Evolutionary conservation across 139 green algal genomes (phyloP).

Genomic region (Penium margaritaceum): DNA sequence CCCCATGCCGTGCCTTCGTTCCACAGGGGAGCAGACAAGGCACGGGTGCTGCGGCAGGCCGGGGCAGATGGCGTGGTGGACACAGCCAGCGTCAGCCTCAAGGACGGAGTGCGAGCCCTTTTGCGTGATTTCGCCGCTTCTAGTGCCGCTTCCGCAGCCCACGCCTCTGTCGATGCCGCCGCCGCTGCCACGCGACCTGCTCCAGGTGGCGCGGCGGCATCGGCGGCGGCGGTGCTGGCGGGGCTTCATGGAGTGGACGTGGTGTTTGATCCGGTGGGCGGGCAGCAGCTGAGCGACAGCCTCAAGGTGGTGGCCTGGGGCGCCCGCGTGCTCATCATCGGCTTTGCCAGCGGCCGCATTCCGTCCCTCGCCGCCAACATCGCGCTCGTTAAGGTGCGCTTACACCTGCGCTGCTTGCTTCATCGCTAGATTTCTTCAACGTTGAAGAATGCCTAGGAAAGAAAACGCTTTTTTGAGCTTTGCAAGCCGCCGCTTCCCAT

Average conservation of each 20-base stretch:
- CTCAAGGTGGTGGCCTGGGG: slow-evolving; percentile 67
- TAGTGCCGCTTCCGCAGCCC: too few relatives aligned
- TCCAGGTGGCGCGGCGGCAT: neutral
- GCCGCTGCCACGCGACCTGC: too few relatives aligned
- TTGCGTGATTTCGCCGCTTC: too few relatives aligned
- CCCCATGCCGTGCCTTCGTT: neutral
- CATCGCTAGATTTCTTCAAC: neutral
- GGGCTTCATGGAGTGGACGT: slow-evolving; percentile 59
- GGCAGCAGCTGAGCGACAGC: slow-evolving; percentile 56
- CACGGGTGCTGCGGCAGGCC: slow-evolving; percentile 34
- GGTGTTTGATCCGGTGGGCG: slow-evolving; percentile 78
- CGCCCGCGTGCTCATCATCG: slow-evolving; percentile 72
- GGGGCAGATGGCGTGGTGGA: slow-evolving; percentile 62
- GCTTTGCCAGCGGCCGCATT: slow-evolving; percentile 68
- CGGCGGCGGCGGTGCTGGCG: neutral
- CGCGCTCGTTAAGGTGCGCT: slow-evolving; percentile 63
- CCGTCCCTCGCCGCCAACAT: slow-evolving; percentile 71
- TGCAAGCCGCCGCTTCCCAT: too few relatives aligned
- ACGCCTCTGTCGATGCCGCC: too few relatives aligned
- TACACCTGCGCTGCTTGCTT: too few relatives aligned
- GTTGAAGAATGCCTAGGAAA: too few relatives aligned
- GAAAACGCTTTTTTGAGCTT: too few relatives aligned
- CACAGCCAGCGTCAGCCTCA: slow-evolving; percentile 4
- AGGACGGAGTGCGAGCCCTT: neutral
- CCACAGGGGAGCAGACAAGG: slow-evolving; percentile 46